Base-by-base conservation (phyloP, 176 grass and related monocot genomes). In the Triticum aestivum region DNA sequence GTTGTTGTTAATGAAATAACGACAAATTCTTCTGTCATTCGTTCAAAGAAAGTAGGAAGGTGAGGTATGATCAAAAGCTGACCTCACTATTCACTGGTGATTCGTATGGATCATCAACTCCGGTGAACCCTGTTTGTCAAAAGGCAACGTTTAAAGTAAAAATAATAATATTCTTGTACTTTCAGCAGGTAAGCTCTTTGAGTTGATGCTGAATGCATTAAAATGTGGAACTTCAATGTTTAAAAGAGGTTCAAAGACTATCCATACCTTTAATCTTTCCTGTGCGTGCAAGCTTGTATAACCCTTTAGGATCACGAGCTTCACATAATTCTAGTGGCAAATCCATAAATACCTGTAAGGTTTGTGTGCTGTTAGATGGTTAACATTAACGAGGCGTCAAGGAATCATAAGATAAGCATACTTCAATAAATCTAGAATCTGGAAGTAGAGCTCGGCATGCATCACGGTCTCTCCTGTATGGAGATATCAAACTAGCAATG, bases 21-120 rank as follows among this genome's bases (percentile, higher is more conserved):
- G 12, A 44, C 2, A 45, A 20, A 20, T 62, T 62, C 2, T 62
- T 21, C 61, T 62, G 61, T 1, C 61, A 24, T 23, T 62, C n/a
- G 3, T 62, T 62, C n/a, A 62, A 24, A 62, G 2, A 21, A 62
- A 49, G 41, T 51, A 45, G 23, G 34, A 70, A 69, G 47, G 38
- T 54, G 61, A 69, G 11, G 30, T 12, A 64, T 64, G 62, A 21
- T 75, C 6, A n/a, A 18, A 58, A 64, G 77, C 83, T 91, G 80
- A 99, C 97, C 93, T 99, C 97, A 90, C 90, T 82, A 68, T 94
- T 89, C 83, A 88, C 72, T 2, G 94, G 97, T 11, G 90, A 81
- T 87, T 99, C 94, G 1, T 99, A 99, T 65, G 97, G 97, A 92
- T 99, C 97, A 88, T 99, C 94, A 80, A 99, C 86, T 73, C 97